Conservation (phyloP, 148 eudicot species). For the Amaranthus hypochondriacus region DNA sequence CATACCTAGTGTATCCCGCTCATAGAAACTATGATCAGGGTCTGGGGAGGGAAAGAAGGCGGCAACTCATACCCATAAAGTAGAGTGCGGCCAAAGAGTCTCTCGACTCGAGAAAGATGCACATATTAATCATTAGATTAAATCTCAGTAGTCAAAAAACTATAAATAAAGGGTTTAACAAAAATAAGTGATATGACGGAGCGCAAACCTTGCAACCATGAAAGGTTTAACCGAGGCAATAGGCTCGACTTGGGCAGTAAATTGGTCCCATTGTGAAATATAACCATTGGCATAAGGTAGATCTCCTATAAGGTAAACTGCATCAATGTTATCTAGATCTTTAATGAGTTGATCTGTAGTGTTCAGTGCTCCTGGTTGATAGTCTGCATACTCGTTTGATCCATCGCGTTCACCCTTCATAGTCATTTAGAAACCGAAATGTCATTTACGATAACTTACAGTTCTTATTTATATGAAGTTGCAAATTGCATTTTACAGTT, state of each 20-base stretch:
- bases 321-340: conserved; percentile 65
- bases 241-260: conserved; percentile 82
- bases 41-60: no score
- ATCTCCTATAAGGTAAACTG: conserved; percentile 89
- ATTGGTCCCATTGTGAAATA: conserved; percentile 96
- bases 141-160: background rate
- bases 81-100: no score
- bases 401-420: conserved; percentile 60
- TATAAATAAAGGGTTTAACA: no score
- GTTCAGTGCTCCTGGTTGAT: conserved; percentile 82
- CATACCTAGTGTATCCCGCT: no score
- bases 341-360: conserved; percentile 77
- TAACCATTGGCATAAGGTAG: conserved; percentile 82
- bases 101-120: no score
- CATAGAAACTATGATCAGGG: no score
- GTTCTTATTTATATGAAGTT: background rate
- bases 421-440: background rate
- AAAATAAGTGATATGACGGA: no score
- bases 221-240: conserved; percentile 76
- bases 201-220: conserved; percentile 75
- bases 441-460: background rate
- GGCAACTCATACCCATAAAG: no score
- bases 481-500: no score
- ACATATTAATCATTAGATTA: no score
- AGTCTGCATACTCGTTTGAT: conserved; percentile 79